Percentiles rank a stretch among this genome's conserved stretches.
Conservation (phyloP, 345 rosid species). For the Citrus unshiu region DNA sequence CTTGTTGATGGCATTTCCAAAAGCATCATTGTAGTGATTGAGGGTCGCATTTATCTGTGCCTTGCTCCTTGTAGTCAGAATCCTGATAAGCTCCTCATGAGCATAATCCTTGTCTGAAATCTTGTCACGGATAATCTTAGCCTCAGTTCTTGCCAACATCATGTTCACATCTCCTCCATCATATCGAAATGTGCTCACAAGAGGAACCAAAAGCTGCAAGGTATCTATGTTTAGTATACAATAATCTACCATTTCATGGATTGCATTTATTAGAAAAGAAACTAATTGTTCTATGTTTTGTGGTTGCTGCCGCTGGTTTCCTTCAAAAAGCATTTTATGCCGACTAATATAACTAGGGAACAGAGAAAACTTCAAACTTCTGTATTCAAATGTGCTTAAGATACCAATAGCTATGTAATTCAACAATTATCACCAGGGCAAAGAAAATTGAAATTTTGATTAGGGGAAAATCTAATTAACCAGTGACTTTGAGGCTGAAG, state of each 20-base stretch:
- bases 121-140: slow-evolving; percentile 78
- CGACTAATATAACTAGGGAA: too few species aligned
- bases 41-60: slow-evolving; percentile 72
- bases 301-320: too few species aligned
- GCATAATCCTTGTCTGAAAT: slow-evolving; percentile 59
- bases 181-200: slow-evolving; percentile 68
- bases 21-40: slow-evolving; percentile 68
- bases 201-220: slow-evolving; percentile 77
- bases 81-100: slow-evolving; percentile 83
- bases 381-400: not conserved
- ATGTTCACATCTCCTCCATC: slow-evolving; percentile 79
- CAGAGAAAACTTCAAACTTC: not conserved
- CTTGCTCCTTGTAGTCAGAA: slow-evolving; percentile 80
- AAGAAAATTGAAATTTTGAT: not conserved
- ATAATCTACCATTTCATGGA: not conserved
- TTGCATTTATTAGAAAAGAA: not conserved
- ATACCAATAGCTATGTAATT: not conserved
- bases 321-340: too few species aligned
- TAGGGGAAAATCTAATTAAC: not conserved
- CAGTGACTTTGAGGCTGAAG: not conserved
- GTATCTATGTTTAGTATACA: not conserved
- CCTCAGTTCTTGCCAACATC: slow-evolving; percentile 69
- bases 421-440: not conserved
- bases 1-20: slow-evolving; percentile 74
- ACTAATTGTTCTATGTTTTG: too few species aligned